Evolutionary conservation across 2,329 filamentous ascomycete species (phyloP).

Genomic region (Fusarium paranaense): DNA sequence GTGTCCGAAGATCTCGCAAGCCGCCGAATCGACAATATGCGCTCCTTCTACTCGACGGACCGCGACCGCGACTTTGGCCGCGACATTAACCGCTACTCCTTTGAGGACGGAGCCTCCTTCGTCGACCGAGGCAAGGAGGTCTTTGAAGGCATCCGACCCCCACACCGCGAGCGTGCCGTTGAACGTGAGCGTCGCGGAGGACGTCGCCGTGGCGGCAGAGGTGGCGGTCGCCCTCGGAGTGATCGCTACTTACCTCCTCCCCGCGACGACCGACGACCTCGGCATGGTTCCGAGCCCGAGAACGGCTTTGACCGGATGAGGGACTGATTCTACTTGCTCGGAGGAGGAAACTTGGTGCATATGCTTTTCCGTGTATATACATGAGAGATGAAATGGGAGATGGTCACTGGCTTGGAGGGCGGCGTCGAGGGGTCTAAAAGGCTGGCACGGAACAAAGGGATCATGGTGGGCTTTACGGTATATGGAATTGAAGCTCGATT

Average conservation of each 20-base stretch:
- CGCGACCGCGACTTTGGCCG: constrained; percentile 56
- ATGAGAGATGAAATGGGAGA: background rate
- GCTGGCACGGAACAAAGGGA: background rate
- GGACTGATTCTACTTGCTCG: background rate
- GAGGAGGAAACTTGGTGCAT: background rate
- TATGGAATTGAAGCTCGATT: constrained; percentile 14
- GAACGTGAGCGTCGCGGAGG: constrained; percentile 53
- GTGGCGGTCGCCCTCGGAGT: constrained; percentile 45
- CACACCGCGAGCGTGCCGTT: constrained; percentile 59
- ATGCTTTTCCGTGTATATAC: background rate
- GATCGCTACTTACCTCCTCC: constrained; percentile 50
- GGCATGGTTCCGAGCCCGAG: constrained; percentile 17
- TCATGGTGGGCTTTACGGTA: constrained; percentile 5
- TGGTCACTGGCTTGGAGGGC: background rate
- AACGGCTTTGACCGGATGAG: constrained; percentile 20
- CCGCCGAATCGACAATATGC: constrained; percentile 71
- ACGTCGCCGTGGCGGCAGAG: constrained; percentile 45
- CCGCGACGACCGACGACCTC: constrained; percentile 24
- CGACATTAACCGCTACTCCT: constrained; percentile 76
- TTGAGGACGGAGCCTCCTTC: constrained; percentile 73
- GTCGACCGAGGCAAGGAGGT: constrained; percentile 80
- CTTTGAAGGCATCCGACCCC: constrained; percentile 72
- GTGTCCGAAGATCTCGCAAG: constrained; percentile 73
- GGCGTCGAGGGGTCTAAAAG: constrained; percentile 14
- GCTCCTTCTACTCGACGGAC: constrained; percentile 58